Evolutionary conservation across 495 filamentous ascomycete genomes (phyloP), one percentile per base, ranked within the genome.

Genomic region (Aspergillus nidulans): DNA sequence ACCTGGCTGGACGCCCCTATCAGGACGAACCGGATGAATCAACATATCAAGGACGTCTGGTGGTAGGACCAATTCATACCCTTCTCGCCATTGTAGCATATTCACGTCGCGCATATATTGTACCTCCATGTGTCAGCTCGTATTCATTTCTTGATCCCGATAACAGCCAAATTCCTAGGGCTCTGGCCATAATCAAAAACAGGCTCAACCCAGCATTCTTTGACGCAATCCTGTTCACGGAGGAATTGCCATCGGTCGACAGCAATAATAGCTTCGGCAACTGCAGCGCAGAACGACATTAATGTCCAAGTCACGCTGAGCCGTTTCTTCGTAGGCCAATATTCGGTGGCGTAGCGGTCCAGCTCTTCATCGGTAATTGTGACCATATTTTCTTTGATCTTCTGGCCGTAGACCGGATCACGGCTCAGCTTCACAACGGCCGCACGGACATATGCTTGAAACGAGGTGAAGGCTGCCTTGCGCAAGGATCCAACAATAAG

Each of bases 221-320:
- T 77, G 32, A 91, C 74, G 7, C 56, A 65, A 32, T 71, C 69
- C 59, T 95, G 86, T 65, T 98, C 92, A 42, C 74, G 83, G 53
- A 98, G 75, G 70, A 88, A 98, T 50, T 90, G 76, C 90, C 90
- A 97, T 39, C 94, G 76, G 76, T 98, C 94, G 28, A 91, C 85
- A 32, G 96, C 90, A 65, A 98, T 91, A 49, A 91, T 71, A 23
- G 89, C 88, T 71, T 98, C 94, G 25, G 92, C 84, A 13, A 97
- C 85, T 9, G 81, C 81, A 7, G 95, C 89, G 63, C 90, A 94
- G 63, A 95, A 96, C 2, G 94, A 90, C 92, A 97, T 97, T 63
- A 98, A 69, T 60, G 79, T 89, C 94, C 94, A 98, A 32, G 91
- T 76, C 4, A 92, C 77, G 67, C 86, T 90, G 15, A 98, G 77